These are phyloP conservation scores for Canna indica DNA, from an alignment of 176 grass and related monocot species.

Conservation along the genomic window DNA sequence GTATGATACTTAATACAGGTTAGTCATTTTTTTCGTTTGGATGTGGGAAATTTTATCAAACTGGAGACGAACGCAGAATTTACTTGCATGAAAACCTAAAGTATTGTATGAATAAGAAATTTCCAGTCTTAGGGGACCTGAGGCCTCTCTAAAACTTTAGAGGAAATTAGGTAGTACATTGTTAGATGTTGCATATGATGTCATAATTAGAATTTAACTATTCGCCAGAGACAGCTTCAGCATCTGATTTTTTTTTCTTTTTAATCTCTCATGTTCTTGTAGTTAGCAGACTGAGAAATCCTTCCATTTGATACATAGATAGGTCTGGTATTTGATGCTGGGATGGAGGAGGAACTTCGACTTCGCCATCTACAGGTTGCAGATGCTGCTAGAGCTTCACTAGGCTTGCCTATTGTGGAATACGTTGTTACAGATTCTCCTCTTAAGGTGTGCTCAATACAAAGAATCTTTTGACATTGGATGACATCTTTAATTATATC, in stretches of 20 bases:
- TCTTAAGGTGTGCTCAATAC: conserved; percentile 41
- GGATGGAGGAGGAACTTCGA: conserved; percentile 72
- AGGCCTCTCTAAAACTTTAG: background rate
- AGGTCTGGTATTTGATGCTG: conserved; percentile 82
- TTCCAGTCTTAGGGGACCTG: background rate
- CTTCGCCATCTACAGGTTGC: conserved; percentile 74
- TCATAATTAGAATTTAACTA: too few species aligned
- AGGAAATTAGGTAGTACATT: background rate
- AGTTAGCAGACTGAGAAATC: background rate
- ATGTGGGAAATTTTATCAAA: background rate
- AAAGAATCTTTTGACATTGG: background rate
- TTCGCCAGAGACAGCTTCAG: background rate
- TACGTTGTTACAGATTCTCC: conserved; percentile 82
- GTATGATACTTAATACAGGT: background rate
- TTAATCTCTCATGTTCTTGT: background rate
- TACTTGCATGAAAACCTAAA: background rate
- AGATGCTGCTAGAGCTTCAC: conserved; percentile 67
- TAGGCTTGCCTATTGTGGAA: conserved; percentile 60
- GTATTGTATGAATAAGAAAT: background rate
- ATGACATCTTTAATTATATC: background rate
- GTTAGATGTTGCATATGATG: background rate
- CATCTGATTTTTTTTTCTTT: background rate
- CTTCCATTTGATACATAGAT: conserved; percentile 38
- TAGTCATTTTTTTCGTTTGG: background rate
- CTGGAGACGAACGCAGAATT: background rate